Evolutionary conservation across 208 protist genomes (phyloP), one percentile per base, ranked within the genome.

Genomic region (Novymonas esmeraldas): DNA sequence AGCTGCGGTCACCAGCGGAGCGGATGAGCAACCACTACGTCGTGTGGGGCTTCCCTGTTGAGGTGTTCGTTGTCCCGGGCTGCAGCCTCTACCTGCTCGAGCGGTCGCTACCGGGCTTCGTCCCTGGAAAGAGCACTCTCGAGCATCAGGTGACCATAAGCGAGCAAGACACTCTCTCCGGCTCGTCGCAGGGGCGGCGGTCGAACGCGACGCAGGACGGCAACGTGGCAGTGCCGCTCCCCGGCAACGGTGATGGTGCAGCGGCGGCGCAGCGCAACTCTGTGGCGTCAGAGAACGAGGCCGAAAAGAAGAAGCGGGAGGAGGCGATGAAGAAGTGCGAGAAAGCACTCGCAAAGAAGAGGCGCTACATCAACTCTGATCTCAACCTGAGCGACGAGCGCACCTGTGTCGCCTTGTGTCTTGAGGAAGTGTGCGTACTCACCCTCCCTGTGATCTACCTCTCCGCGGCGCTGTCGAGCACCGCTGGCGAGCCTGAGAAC

Each of bases 371-470:
- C 36, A 60, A 60, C 36, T n/a, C 55, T 0, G 55, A 60, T 33
- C 55, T 60, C 36, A 18, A 60, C 24, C 36, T 60, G 14, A 60
- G 36, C 55, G 55, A 60, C 20, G 55, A 60, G 55, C 55, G 55
- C 20, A 60, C 55, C 16, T 60, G 33, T 20, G 55, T 60, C 10
- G 38, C 38, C 0, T n/a, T 60, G 6, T 60, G 55, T 36, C 16
- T 60, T 11, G 55, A 60, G 36, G 55, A 60, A 33, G 36, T 33
- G 6, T 41, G 20, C 11, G 38, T 36, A 1, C 0, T 20, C 3
- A 20, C 11, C 26, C 11, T 60, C 3, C 14, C 55, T 2, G 0
- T 4, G 16, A 0, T 60, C 18, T 29, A 13, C 18, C 11, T 46
- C 22, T 1, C 20, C 0, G 5, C 20, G 1, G 6, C 28, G 0